Conservation (phyloP, 1,284 basidiomycete genomes). For the Rhodotorula sp. region DNA sequence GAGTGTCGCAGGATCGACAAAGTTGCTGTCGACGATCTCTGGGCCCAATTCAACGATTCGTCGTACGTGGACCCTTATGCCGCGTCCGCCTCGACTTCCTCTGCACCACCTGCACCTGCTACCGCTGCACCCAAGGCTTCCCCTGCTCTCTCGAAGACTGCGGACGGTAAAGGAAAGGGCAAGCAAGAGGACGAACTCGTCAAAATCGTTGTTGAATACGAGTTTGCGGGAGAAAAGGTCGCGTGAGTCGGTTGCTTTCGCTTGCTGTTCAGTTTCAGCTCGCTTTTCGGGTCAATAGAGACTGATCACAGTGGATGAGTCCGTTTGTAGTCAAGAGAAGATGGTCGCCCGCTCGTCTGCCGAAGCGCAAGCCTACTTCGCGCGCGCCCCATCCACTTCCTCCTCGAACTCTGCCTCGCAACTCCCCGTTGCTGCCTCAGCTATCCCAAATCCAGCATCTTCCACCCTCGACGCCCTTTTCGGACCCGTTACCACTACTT, state of each 20-base stretch:
- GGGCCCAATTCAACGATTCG: conserved; percentile 41
- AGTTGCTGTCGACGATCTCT: conserved; percentile 38
- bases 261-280: background rate
- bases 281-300: background rate
- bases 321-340: conserved; percentile 60
- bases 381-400: conserved; percentile 50
- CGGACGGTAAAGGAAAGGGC: conserved; percentile 16
- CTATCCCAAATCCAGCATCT: conserved; percentile 54
- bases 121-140: background rate
- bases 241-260: conserved; percentile 55
- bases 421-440: background rate
- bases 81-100: background rate
- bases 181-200: conserved; percentile 51
- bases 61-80: conserved; percentile 14
- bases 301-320: background rate
- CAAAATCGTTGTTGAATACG: conserved; percentile 65
- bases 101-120: background rate
- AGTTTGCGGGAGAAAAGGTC: conserved; percentile 70
- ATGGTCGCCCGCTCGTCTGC: conserved; percentile 67
- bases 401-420: conserved; percentile 5
- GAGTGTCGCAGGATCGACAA: conserved; percentile 30
- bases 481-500: conserved; percentile 55
- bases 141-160: background rate
- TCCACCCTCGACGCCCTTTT: conserved; percentile 65
- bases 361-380: conserved; percentile 71